phyloP scores from a whole-genome alignment of 768 basidiomycete genomes.

The Lactarius tabidus region DNA sequence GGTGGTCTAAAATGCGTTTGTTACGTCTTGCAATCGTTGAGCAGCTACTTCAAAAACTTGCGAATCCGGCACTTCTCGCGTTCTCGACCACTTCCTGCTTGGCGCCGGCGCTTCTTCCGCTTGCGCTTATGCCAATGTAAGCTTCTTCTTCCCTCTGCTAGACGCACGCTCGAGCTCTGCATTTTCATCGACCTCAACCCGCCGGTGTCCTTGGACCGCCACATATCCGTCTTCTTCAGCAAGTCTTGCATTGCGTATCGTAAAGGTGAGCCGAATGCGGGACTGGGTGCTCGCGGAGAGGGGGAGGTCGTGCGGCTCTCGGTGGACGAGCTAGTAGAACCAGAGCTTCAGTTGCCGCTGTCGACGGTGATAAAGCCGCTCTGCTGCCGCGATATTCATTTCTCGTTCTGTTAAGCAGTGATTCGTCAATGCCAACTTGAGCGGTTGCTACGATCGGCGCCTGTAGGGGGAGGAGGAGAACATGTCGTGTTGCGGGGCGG shows the following conservation, averaged over 20 bases:
- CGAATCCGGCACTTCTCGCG: slow-evolving; percentile 32
- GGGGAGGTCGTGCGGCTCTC: slow-evolving; percentile 34
- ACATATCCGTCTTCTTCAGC: slow-evolving; percentile 41
- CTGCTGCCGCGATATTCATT: slow-evolving; percentile 38
- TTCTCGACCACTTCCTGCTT: slow-evolving; percentile 32
- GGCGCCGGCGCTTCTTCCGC: slow-evolving; percentile 31
- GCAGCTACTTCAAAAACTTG: slow-evolving; percentile 39
- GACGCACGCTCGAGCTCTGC: slow-evolving; percentile 34
- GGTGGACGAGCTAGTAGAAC: slow-evolving; percentile 26
- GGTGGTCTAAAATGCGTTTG: slow-evolving; percentile 47
- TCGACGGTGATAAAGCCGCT: slow-evolving; percentile 49
- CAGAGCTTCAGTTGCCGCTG: slow-evolving; percentile 32
- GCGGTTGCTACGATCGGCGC: slow-evolving; percentile 26
- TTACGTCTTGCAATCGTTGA: slow-evolving; percentile 59
- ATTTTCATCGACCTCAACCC: slow-evolving; percentile 37
- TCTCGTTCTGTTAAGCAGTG: slow-evolving; percentile 35
- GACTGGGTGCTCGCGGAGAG: slow-evolving; percentile 57
- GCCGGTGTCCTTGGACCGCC: slow-evolving; percentile 31
- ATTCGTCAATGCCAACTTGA: slow-evolving; percentile 33
- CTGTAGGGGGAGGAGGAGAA: slow-evolving; percentile 35
- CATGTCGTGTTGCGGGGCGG: slow-evolving; percentile 42
- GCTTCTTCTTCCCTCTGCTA: slow-evolving; percentile 50
- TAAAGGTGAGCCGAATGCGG: slow-evolving; percentile 61
- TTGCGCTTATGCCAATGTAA: slow-evolving; percentile 38
- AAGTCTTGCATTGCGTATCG: slow-evolving; percentile 50